Base-by-base conservation (phyloP, 352 stramenopile species). In the Globisporangium mamillatum region DNA sequence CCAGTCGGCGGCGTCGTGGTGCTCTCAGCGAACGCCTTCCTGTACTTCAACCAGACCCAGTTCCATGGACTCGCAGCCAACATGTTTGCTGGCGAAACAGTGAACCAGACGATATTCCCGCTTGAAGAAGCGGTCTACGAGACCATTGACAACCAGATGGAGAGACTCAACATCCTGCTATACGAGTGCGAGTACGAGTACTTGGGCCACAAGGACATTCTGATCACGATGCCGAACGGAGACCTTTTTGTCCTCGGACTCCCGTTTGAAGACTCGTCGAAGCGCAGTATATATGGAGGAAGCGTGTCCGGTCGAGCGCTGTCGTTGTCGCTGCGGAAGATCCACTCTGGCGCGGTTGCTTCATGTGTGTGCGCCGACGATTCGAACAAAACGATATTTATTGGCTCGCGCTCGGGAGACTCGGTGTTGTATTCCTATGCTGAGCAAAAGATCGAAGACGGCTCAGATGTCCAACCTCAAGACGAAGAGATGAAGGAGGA, bases 31-130 rank as follows among this genome's bases (percentile, higher is more conserved):
- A 93, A 94, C 48, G 86, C 88, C 8, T 81, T 96, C 34, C 68
- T 96, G 16, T 96, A 96, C 62, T 96, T 92, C 65, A 96, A 96
- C 70, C 88, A 96, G 67, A 96, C 88, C 4, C 85, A 93, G 75
- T 94, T 94, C 68, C 77, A 92, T 58, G 88, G 88, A 1, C 64
- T 92, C 14, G 81, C 82, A 0, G 86, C 82, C 5, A 96, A 90
- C 41, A 64, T 82, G 6, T 93, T 94, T 69, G 86, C 88, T 0
- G 76, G 73, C 16, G 87, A 91, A 59, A 94, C 86, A 2, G 84
- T 94, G 48, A 93, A 91, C 66, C 78, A 88, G 25, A 67, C 81
- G 1, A 79, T 91, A 0, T 93, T 91, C 34, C 82, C 86, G 5
- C 75, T 93, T 9, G 73, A 86, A 46, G 77, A 89, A 9, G 75